Conservation (phyloP, 495 filamentous ascomycete species). For the Xeromyces bisporus region DNA sequence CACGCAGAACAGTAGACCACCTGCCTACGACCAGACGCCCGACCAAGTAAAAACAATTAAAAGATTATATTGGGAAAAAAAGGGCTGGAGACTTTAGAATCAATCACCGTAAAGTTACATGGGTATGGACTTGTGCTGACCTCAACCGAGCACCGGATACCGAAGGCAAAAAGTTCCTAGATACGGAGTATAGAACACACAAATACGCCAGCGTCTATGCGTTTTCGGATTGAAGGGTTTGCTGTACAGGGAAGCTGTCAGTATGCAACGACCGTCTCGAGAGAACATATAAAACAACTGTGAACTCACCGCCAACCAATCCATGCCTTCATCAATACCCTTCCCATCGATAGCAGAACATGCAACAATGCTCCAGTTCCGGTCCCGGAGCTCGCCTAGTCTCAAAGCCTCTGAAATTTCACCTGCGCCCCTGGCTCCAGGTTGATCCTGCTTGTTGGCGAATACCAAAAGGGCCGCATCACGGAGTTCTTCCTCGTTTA, state of each 20-base stretch:
- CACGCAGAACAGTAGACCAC: too few relatives aligned
- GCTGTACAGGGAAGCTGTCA: too few relatives aligned
- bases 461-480: constrained; percentile 89
- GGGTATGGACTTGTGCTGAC: too few relatives aligned
- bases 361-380: constrained; percentile 98
- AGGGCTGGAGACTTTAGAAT: too few relatives aligned
- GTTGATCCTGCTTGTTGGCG: constrained; percentile 98
- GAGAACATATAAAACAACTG: too few relatives aligned
- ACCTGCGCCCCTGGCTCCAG: constrained; percentile 87
- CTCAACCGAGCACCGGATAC: too few relatives aligned
- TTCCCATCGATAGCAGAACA: constrained; percentile 92
- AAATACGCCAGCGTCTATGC: constrained; percentile 23
- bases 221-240: constrained; percentile 33
- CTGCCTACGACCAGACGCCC: too few relatives aligned
- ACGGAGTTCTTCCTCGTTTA: constrained; percentile 88
- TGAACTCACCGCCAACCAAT: constrained; percentile 92
- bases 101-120: too few relatives aligned
- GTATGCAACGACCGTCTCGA: too few relatives aligned
- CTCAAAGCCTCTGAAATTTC: constrained; percentile 89
- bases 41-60: too few relatives aligned
- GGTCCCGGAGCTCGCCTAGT: constrained; percentile 76
- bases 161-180: neutral
- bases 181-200: too few relatives aligned
- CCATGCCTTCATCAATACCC: constrained; percentile 92
- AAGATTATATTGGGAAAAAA: too few relatives aligned